These are phyloP conservation scores for Kurtzmaniella fragi DNA, from an alignment of 805 yeast genomes.

Conservation along the genomic window DNA sequence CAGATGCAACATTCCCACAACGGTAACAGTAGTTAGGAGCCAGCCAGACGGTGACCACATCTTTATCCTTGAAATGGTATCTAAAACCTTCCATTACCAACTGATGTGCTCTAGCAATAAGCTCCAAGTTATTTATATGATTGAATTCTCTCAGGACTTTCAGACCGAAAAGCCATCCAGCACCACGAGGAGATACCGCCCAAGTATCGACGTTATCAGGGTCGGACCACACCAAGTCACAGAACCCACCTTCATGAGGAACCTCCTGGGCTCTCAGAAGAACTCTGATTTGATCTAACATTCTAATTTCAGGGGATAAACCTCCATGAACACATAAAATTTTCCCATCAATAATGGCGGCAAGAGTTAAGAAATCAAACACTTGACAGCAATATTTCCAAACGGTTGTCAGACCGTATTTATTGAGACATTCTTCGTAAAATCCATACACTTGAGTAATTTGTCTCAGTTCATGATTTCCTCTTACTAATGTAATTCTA, in stretches of 20 bases:
- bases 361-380: slow-evolving; percentile 86
- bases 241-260: slow-evolving; percentile 98
- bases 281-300: slow-evolving; percentile 95
- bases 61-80: slow-evolving; percentile 93
- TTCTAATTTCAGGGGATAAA: slow-evolving; percentile 91
- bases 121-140: slow-evolving; percentile 81
- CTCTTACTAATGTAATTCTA: slow-evolving; percentile 85
- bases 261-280: slow-evolving; percentile 95
- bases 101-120: slow-evolving; percentile 96
- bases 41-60: slow-evolving; percentile 96
- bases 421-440: slow-evolving; percentile 90
- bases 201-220: slow-evolving; percentile 97
- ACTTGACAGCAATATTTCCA: slow-evolving; percentile 98
- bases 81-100: slow-evolving; percentile 98
- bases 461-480: slow-evolving; percentile 96
- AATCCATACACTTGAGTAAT: slow-evolving; percentile 99
- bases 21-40: slow-evolving; percentile 97
- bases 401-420: slow-evolving; percentile 90
- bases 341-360: slow-evolving; percentile 94
- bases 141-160: slow-evolving; percentile 94
- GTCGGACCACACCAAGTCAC: slow-evolving; percentile 96
- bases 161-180: slow-evolving; percentile 96
- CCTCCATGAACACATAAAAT: slow-evolving; percentile 97
- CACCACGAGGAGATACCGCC: slow-evolving; percentile 98
- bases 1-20: slow-evolving; percentile 98